Evolutionary conservation across 192 early-diverging fungal genomes (phyloP), one percentile per base, ranked within the genome.

Genomic region (Dissophora ornata): DNA sequence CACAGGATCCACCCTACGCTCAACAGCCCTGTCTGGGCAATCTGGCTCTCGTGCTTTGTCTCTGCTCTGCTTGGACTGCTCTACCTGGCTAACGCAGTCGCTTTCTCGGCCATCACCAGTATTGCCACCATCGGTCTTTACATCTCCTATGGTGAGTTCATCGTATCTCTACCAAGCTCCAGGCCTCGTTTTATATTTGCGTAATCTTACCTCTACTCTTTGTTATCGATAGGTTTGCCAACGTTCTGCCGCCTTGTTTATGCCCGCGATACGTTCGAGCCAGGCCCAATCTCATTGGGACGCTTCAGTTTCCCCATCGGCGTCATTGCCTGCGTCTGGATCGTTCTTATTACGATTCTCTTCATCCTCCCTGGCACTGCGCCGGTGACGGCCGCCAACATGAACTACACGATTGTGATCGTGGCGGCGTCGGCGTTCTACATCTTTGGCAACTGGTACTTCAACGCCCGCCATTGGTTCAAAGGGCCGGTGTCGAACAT

Each of bases 321-420:
- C 13, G 12, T 57, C n/a, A 71, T 82, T 26, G 53, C 71, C 12
- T 57, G 81, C 50, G 29, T 79, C 15, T 84, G 83, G 83, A 80
- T 82, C 30, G 34, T 38, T 4, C 62, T 84, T 61, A 80, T 84
- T 49, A 64, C 71, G 2, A 57, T 84, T 21, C 64, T 84, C 18
- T 71, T 84, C 33, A 62, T 79, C 25, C 66, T 84, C 18, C 83
- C 83, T 4, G 40, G 50, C 1, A 9, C 60, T 1, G 28, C 41
- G 10, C 83, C 83, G 2, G 83, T 84, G 7, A 57, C 38, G 8
- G 26, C 73, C 1, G 22, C 44, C 18, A 74, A 67, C 32, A 84
- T 84, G 83, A 84, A 84, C 50, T 84, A 69, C 18, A 77, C 83
- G 2, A 24, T 75, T 32, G 54, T 82, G 9, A 84, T 84, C 59